Base-by-base conservation (phyloP, 768 basidiomycete species). In the Trametes cubensis region DNA sequence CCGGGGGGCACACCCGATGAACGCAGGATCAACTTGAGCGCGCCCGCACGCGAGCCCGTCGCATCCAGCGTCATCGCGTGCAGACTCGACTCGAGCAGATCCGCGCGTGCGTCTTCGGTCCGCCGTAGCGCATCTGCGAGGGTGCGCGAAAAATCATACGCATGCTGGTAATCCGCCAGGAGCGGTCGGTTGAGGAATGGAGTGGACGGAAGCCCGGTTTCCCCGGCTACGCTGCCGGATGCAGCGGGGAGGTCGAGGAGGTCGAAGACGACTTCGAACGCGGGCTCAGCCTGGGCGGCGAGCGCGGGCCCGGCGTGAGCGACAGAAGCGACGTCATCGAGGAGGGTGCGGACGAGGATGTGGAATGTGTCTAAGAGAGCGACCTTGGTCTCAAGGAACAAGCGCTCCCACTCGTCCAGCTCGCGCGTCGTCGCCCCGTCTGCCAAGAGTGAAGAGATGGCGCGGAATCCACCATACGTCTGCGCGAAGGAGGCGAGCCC, bases 321-420 rank as follows among this genome's bases (percentile, higher is more conserved):
- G 20, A 63, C 58, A 2, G 69, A 63, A 1, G 81, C 74, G 30
- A 89, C 70, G 61, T 82, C 81, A 25, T 75, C 75, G 6, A 89
- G 69, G 52, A 87, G 75, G 4, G 78, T 75, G 39, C 63, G 59
- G 34, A 90, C 61, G 34, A 90, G 68, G 51, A 85, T 70, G 64
- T 92, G 89, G 72, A 90, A 88, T 3, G 80, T 70, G 64, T 93
- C 90, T 20, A 93, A 73, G 25, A 92, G 74, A 21, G 84, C 82
- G 8, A 89, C 85, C 74, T 92, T 93, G 2, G 87, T 86, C 59
- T 86, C 82, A 6, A 92, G 77, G 83, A 88, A 89, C 48, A 89
- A 78, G 15, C 76, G 77, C 64, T 89, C 85, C 89, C 89, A 92
- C 53, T 90, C 82, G 64, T 86, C 85, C 17, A 79, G 72, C 70